Evolutionary conservation across 108 stramenopile genomes (phyloP).

Genomic region (Cyclostephanos invisitatus): DNA sequence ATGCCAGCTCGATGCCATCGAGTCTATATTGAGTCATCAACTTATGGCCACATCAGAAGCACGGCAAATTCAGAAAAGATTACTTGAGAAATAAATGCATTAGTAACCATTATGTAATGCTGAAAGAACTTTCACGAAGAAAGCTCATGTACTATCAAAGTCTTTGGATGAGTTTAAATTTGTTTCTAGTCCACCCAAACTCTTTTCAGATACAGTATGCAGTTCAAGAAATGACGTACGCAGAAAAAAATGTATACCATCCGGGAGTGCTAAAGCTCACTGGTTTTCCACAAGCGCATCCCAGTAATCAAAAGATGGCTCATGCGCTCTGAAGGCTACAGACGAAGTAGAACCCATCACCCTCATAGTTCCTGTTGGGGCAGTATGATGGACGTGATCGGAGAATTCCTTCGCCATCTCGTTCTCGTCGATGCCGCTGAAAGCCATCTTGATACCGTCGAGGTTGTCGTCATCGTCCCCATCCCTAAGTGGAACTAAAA

Average conservation of each 20-base stretch:
- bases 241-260: not conserved
- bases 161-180: no score
- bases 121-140: not conserved
- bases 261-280: not conserved
- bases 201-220: not conserved
- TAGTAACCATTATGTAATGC: no score
- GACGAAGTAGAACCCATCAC: not conserved
- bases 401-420: slow-evolving; percentile 41
- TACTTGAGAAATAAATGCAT: slow-evolving; percentile 22
- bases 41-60: slow-evolving; percentile 57
- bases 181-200: not conserved
- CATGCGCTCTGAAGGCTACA: slow-evolving; percentile 3
- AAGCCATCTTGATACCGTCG: slow-evolving; percentile 35
- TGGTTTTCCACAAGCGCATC: slow-evolving; percentile 35
- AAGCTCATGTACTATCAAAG: not conserved
- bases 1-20: slow-evolving; percentile 67
- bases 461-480: slow-evolving; percentile 15
- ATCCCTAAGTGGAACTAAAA: slow-evolving; percentile 8
- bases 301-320: slow-evolving; percentile 45
- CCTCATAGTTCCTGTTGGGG: not conserved
- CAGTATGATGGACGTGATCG: not conserved
- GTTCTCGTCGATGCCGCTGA: slow-evolving; percentile 43
- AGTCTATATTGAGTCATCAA: slow-evolving; percentile 59
- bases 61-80: slow-evolving; percentile 52
- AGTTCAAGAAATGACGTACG: not conserved